A percentile compares a stretch with the other conserved stretches of the same genome.
Evolutionary conservation across 768 basidiomycete genomes (phyloP).

Genomic region (Pulveroboletus sp.): DNA sequence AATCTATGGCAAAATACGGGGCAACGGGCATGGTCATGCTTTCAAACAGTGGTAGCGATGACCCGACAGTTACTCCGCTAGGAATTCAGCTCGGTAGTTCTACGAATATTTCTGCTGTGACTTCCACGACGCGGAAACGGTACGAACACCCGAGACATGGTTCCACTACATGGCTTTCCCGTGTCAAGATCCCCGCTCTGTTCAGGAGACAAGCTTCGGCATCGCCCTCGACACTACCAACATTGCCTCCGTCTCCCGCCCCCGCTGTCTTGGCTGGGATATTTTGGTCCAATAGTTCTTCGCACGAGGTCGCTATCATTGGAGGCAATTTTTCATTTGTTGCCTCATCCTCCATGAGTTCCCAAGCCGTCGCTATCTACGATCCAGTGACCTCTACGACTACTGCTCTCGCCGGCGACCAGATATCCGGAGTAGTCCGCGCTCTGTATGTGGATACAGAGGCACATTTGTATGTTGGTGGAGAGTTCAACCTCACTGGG

Average conservation of each 20-base stretch:
- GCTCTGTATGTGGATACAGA: constrained; percentile 64
- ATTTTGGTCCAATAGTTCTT: constrained; percentile 85
- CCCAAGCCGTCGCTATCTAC: constrained; percentile 70
- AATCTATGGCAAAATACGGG: constrained; percentile 57
- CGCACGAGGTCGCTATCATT: constrained; percentile 67
- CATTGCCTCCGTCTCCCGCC: constrained; percentile 53
- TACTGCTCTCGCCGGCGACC: constrained; percentile 54
- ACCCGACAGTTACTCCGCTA: constrained; percentile 62
- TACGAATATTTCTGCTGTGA: constrained; percentile 30
- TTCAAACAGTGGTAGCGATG: constrained; percentile 55
- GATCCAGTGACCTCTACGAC: constrained; percentile 50
- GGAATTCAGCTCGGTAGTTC: constrained; percentile 50
- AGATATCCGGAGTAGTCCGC: constrained; percentile 73
- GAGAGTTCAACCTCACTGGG: constrained; percentile 70
- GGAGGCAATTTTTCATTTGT: constrained; percentile 87
- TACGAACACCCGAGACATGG: constrained; percentile 35
- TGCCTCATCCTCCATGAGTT: constrained; percentile 35
- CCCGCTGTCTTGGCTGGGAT: constrained; percentile 83
- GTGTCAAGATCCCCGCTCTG: constrained; percentile 41
- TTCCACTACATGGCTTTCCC: constrained; percentile 48
- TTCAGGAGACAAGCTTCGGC: constrained; percentile 51
- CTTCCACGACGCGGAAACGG: constrained; percentile 36
- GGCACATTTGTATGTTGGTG: constrained; percentile 77
- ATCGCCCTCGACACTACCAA: constrained; percentile 51
- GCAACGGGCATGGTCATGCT: constrained; percentile 80